Evolutionary conservation across 805 yeast genomes (phyloP).

Genomic region (Grigorovia humatica): DNA sequence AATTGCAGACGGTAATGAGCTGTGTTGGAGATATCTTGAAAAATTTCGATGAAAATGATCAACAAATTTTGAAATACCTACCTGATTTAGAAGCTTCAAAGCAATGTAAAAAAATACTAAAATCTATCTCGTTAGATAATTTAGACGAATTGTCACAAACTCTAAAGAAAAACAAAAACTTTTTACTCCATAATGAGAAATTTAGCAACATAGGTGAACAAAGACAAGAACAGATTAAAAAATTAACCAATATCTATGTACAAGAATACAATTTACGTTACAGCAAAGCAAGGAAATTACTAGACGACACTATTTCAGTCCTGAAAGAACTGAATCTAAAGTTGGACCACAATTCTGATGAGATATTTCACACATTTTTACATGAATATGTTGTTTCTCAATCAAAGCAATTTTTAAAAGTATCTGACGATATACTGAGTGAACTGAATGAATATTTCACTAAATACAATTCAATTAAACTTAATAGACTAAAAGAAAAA

Average conservation of each 20-base stretch:
- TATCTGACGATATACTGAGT: slow-evolving; percentile 1
- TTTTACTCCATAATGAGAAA: slow-evolving; percentile 12
- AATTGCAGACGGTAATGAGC: slow-evolving; percentile 9
- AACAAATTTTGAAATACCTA: slow-evolving; percentile 4
- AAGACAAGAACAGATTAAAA: slow-evolving; percentile 9
- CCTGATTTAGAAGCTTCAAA: slow-evolving; percentile 13
- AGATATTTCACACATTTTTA: not conserved
- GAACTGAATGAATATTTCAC: slow-evolving; percentile 6
- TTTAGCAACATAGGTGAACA: slow-evolving; percentile 15
- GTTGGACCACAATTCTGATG: slow-evolving; percentile 5
- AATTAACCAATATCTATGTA: slow-evolving; percentile 7
- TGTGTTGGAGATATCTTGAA: slow-evolving; percentile 6
- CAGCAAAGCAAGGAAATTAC: slow-evolving; percentile 3
- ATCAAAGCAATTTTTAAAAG: not conserved
- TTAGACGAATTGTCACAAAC: slow-evolving; percentile 4
- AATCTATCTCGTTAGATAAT: not conserved
- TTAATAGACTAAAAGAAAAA: slow-evolving; percentile 31
- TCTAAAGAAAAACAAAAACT: slow-evolving; percentile 14
- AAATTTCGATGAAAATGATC: not conserved
- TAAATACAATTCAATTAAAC: slow-evolving; percentile 14
- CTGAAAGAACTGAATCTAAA: slow-evolving; percentile 19
- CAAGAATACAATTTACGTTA: slow-evolving; percentile 14
- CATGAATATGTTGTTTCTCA: not conserved
- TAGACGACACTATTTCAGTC: slow-evolving; percentile 9
- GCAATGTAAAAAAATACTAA: not conserved